A percentile compares a stretch with the other conserved stretches of the same genome.
Evolutionary conservation across 441 rosid genomes (phyloP).

Genomic region (Gossypium schwendimanii): DNA sequence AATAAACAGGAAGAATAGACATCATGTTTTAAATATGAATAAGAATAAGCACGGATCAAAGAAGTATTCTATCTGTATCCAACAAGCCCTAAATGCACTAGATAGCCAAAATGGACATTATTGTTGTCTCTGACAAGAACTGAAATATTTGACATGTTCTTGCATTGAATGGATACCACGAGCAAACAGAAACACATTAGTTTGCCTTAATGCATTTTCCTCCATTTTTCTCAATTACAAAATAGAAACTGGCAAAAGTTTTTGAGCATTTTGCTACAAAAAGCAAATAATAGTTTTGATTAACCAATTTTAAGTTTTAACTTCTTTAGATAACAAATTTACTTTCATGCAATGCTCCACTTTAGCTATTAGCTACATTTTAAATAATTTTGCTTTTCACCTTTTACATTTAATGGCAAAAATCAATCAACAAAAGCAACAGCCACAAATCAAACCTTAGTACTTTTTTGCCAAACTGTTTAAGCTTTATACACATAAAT

Average conservation of each 20-base stretch:
- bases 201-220: background rate
- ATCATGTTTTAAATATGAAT: background rate
- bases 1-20: background rate
- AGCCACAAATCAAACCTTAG: background rate
- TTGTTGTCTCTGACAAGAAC: background rate
- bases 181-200: background rate
- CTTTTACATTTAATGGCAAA: background rate
- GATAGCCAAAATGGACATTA: too few relatives aligned
- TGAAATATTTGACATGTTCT: background rate
- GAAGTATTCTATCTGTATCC: too few relatives aligned
- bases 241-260: background rate
- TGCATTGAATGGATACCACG: background rate
- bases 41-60: background rate
- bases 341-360: background rate
- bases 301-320: background rate
- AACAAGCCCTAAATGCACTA: too few relatives aligned
- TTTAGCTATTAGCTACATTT: background rate
- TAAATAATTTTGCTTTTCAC: background rate
- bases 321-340: background rate
- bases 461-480: background rate
- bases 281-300: background rate
- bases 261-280: background rate
- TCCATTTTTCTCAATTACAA: background rate
- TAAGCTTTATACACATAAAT: conserved; percentile 1
- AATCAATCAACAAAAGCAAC: background rate